Conservation (phyloP, 1,284 basidiomycete species). For the Sanghuangporus sanghuang region DNA sequence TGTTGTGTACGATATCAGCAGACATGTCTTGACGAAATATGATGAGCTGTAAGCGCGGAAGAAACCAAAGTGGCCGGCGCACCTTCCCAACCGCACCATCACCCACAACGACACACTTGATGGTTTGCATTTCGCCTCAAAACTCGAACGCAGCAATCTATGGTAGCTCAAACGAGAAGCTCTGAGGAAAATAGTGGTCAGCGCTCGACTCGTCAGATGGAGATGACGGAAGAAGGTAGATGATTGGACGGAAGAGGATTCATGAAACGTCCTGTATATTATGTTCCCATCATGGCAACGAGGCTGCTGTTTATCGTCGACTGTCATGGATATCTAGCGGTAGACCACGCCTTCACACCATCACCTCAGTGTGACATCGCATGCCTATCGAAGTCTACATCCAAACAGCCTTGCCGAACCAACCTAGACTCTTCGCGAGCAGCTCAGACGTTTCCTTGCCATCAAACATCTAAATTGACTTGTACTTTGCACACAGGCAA, state of each 20-base stretch:
- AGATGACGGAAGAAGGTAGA: not conserved
- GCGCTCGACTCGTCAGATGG: not conserved
- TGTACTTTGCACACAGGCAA: not conserved
- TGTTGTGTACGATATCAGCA: constrained; percentile 99
- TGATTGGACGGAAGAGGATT: not conserved
- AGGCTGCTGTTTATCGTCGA: not conserved
- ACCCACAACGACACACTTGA: constrained; percentile 98
- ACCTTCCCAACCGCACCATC: constrained; percentile 99
- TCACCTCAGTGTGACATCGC: not conserved
- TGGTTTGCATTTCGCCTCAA: constrained; percentile 76
- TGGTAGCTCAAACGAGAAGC: not conserved
- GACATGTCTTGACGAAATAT: constrained; percentile 76
- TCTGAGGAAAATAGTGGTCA: not conserved
- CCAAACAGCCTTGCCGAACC: not conserved
- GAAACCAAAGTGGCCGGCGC: constrained; percentile 27
- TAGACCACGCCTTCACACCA: not conserved
- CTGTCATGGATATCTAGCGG: not conserved
- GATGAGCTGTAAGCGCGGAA: constrained; percentile 17
- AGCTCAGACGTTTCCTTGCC: not conserved
- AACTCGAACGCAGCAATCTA: constrained; percentile 3
- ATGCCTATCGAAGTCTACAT: not conserved
- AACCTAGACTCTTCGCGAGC: not conserved
- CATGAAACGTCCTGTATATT: not conserved
- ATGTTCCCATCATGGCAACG: constrained; percentile 6
- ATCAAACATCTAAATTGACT: constrained; percentile 1